phyloP scores from a whole-genome alignment of 257 asterid genomes.

The Solanum ossicruentum region DNA sequence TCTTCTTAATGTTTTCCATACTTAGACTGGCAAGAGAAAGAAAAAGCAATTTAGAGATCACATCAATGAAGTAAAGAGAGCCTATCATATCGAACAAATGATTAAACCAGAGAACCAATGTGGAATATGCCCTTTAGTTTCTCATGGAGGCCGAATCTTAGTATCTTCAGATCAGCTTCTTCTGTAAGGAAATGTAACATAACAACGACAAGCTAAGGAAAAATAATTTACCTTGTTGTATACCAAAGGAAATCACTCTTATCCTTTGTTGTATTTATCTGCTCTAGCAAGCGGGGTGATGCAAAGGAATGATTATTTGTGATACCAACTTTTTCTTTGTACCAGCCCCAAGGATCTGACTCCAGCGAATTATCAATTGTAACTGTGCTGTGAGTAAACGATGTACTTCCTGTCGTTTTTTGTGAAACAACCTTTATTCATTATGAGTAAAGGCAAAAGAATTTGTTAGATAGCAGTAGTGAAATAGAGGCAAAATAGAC shows the following conservation, averaged over 20 bases:
- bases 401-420: constrained; percentile 20
- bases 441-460: neutral
- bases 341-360: constrained; percentile 60
- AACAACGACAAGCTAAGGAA: neutral
- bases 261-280: constrained; percentile 76
- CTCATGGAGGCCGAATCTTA: neutral
- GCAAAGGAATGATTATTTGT: constrained; percentile 35
- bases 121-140: neutral
- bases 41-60: neutral
- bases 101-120: neutral
- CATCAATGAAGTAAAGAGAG: neutral
- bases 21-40: constrained; percentile 33
- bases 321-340: constrained; percentile 45
- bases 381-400: constrained; percentile 12
- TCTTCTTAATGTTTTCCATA: constrained; percentile 14
- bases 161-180: neutral
- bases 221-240: constrained; percentile 35
- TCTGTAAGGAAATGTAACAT: neutral
- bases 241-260: constrained; percentile 70
- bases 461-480: neutral
- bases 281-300: constrained; percentile 49
- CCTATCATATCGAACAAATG: neutral
- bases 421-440: constrained; percentile 42
- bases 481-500: neutral
- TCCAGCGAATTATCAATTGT: constrained; percentile 16